phyloP scores from a whole-genome alignment of 2,329 filamentous ascomycete species.

The Dactylellina cionopaga region DNA sequence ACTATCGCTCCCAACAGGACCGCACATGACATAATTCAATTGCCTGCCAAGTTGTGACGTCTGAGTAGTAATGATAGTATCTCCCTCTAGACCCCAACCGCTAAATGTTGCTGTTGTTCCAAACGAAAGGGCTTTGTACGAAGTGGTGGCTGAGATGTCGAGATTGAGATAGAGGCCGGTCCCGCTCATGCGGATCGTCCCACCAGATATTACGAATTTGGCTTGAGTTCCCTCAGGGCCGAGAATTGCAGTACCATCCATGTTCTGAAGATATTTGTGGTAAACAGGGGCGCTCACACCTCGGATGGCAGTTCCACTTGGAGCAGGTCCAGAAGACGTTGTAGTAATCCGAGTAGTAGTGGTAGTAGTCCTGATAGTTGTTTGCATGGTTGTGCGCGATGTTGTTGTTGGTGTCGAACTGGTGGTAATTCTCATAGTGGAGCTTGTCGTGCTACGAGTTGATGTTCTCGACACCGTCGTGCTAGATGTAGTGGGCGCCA shows the following conservation, averaged over 20 bases:
- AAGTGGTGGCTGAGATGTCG: conserved; percentile 61
- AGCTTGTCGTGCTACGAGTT: too few species aligned
- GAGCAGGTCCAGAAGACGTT: conserved; percentile 8
- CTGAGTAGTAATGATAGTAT: conserved; percentile 64
- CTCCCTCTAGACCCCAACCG: conserved; percentile 66
- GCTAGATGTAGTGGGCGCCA: background rate
- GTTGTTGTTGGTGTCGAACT: background rate
- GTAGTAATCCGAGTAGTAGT: conserved; percentile 4
- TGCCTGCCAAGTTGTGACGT: conserved; percentile 64
- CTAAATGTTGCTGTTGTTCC: conserved; percentile 62
- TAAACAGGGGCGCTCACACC: conserved; percentile 66
- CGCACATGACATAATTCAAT: conserved; percentile 67
- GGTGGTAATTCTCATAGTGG: too few species aligned
- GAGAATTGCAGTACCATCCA: conserved; percentile 63
- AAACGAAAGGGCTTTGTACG: conserved; percentile 67
- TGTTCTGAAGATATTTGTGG: conserved; percentile 66
- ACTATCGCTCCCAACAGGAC: conserved; percentile 59
- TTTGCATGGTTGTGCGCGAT: background rate
- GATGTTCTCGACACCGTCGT: background rate
- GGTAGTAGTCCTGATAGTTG: background rate
- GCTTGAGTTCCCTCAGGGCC: conserved; percentile 66
- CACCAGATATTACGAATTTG: conserved; percentile 64
- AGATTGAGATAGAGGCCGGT: conserved; percentile 66
- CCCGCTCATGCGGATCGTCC: conserved; percentile 65
- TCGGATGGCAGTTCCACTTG: conserved; percentile 60